These are phyloP conservation scores for Curvularia sp. DNA, from an alignment of 2,329 filamentous ascomycete species.

Conservation along the genomic window DNA sequence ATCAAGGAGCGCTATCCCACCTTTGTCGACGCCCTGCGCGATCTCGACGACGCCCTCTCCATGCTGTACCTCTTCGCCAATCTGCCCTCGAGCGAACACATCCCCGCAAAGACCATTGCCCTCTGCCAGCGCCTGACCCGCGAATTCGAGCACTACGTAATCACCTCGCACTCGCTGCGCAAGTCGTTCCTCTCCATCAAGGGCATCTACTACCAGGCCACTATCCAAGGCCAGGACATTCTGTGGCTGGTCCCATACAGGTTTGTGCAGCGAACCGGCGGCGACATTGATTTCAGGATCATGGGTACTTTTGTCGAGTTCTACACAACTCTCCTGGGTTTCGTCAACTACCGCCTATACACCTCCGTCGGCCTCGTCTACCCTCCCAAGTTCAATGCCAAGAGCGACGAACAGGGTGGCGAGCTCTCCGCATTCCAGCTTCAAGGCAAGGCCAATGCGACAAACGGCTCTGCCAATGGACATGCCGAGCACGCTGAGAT, in stretches of 20 bases:
- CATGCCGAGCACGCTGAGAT: slow-evolving; percentile 35
- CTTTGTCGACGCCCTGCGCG: slow-evolving; percentile 90
- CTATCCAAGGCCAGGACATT: slow-evolving; percentile 94
- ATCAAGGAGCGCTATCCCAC: slow-evolving; percentile 98
- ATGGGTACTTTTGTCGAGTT: slow-evolving; percentile 99
- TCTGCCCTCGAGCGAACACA: slow-evolving; percentile 85
- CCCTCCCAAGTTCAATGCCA: slow-evolving; percentile 88
- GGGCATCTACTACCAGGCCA: slow-evolving; percentile 99
- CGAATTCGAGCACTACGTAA: slow-evolving; percentile 98
- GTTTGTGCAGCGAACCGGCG: slow-evolving; percentile 93
- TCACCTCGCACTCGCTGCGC: slow-evolving; percentile 85
- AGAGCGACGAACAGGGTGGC: slow-evolving; percentile 86
- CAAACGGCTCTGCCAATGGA: slow-evolving; percentile 37
- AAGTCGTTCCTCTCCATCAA: slow-evolving; percentile 99
- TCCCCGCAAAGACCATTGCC: slow-evolving; percentile 94
- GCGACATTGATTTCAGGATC: slow-evolving; percentile 96
- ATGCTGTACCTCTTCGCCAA: slow-evolving; percentile 98
- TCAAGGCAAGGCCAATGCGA: slow-evolving; percentile 71
- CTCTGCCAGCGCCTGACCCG: slow-evolving; percentile 91
- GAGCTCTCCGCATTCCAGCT: slow-evolving; percentile 91
- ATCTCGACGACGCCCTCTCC: slow-evolving; percentile 94
- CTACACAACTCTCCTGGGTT: slow-evolving; percentile 94
- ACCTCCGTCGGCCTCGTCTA: slow-evolving; percentile 91
- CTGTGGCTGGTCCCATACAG: slow-evolving; percentile 97
- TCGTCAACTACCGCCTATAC: slow-evolving; percentile 95